Base-by-base conservation (phyloP, 2,329 filamentous ascomycete species). In the Metarhizium album region DNA sequence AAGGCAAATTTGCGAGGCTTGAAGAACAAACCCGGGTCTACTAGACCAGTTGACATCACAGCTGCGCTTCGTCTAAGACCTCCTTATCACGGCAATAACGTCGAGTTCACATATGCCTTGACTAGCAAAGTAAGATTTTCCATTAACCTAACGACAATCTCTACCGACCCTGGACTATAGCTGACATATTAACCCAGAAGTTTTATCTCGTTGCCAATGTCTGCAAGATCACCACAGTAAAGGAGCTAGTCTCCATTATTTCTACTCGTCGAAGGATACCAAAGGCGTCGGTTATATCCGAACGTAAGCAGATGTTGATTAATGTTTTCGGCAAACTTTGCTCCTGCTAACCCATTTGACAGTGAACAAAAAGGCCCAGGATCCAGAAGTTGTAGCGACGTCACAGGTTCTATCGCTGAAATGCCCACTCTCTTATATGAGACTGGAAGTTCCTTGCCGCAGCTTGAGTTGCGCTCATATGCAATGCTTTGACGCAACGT, bases 11-110 rank as follows among this genome's bases (percentile, higher is more conserved):
- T 95, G 58, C 86, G 93, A 58, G 93, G 93, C 4, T 70, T 98
- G 54, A 98, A 98, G 70, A 96, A 95, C 66, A 95, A 93, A 66
- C 88, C 91, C 6, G 93, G 93, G 22, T 94, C 93, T 43, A 98
- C 93, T 40, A 83, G 89, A 60, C 93, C 93, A 7, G 90, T 88
- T 45, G 93, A 98, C 68, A 86, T 98, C 54, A 98, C 93, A 7
- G 74, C 79, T 56, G 77, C 81, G 53, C 73, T 97, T 45, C 81
- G 84, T 18, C 79, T 87, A 29, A 83, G 80, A 55, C 37, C 3
- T 9, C 79, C 82, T 11, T 75, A 76, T 42, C 94, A 91, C 62
- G 71, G 72, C 49, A 97, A 97, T 63, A 82, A 74, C 47, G 72
- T 98, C 54, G 80, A 86, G 52, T 84, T 98, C 67, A 95, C 89